A percentile compares a stretch with the other conserved stretches of the same genome.
These are phyloP conservation scores for Fusarium luffae DNA, from an alignment of 2,329 filamentous ascomycete species.

Conservation along the genomic window DNA sequence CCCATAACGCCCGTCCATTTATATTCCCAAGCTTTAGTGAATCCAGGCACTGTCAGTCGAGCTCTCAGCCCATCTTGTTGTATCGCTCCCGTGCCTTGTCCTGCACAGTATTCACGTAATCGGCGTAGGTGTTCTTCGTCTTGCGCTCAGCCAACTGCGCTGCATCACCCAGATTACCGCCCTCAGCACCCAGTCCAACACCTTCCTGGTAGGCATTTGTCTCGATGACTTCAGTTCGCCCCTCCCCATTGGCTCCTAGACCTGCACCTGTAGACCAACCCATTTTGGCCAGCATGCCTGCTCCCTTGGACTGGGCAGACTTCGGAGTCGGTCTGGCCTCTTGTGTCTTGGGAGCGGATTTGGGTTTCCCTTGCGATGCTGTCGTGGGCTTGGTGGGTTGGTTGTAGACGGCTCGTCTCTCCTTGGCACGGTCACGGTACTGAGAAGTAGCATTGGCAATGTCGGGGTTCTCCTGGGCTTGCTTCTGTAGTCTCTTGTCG, in stretches of 20 bases:
- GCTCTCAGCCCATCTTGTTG: constrained; percentile 60
- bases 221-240: constrained; percentile 71
- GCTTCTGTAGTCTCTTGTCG: constrained; percentile 52
- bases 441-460: constrained; percentile 47
- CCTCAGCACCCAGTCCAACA: constrained; percentile 75
- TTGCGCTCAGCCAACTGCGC: constrained; percentile 70
- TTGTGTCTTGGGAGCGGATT: constrained; percentile 36
- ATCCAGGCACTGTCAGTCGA: background rate
- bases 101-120: constrained; percentile 72
- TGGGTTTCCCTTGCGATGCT: constrained; percentile 52
- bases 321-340: constrained; percentile 36
- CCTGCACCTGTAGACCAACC: constrained; percentile 75
- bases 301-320: constrained; percentile 68
- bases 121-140: constrained; percentile 69
- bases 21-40: background rate
- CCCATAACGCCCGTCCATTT: constrained; percentile 14
- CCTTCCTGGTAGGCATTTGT: constrained; percentile 74
- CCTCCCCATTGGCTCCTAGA: constrained; percentile 71
- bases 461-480: constrained; percentile 42
- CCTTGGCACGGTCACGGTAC: constrained; percentile 75
- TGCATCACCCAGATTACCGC: constrained; percentile 76
- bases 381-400: constrained; percentile 66
- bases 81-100: constrained; percentile 75
- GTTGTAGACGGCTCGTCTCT: constrained; percentile 71
- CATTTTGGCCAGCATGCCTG: constrained; percentile 77